Percentiles rank a stretch among this genome's conserved stretches.
These are phyloP conservation scores for Aspergillus versicolor DNA, from an alignment of 2,329 filamentous ascomycete species.

Conservation along the genomic window DNA sequence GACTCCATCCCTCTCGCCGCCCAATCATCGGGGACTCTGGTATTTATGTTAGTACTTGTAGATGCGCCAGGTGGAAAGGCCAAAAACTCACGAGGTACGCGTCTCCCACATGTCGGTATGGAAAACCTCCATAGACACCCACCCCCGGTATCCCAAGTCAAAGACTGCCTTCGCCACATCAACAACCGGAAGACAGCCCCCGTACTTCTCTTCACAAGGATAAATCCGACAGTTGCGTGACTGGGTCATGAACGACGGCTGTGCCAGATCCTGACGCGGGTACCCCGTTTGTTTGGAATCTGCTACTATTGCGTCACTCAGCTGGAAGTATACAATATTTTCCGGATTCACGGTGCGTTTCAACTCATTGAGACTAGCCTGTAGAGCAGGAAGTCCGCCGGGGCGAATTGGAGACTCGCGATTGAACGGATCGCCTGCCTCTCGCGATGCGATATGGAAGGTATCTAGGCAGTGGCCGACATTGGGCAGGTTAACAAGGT, in stretches of 20 bases:
- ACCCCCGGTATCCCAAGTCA: background rate
- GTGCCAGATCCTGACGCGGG: background rate
- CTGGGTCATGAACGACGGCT: background rate
- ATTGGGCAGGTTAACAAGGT: background rate
- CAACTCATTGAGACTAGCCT: background rate
- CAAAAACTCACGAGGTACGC: background rate
- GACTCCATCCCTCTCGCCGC: background rate
- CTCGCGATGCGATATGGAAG: background rate
- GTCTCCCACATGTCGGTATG: background rate
- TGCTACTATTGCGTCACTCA: background rate
- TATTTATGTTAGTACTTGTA: background rate
- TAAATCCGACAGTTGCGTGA: background rate
- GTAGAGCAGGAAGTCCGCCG: background rate
- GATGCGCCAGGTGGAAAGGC: background rate
- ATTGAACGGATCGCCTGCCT: background rate
- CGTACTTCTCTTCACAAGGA: background rate
- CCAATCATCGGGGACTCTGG: background rate
- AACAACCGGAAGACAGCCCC: background rate
- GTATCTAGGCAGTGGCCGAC: background rate
- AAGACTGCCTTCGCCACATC: background rate
- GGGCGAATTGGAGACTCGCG: background rate
- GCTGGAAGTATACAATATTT: background rate
- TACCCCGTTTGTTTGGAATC: background rate
- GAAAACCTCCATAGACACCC: background rate
- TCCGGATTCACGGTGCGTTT: background rate